phyloP scores from a whole-genome alignment of 805 yeast species.

The Starmera caribaea region DNA sequence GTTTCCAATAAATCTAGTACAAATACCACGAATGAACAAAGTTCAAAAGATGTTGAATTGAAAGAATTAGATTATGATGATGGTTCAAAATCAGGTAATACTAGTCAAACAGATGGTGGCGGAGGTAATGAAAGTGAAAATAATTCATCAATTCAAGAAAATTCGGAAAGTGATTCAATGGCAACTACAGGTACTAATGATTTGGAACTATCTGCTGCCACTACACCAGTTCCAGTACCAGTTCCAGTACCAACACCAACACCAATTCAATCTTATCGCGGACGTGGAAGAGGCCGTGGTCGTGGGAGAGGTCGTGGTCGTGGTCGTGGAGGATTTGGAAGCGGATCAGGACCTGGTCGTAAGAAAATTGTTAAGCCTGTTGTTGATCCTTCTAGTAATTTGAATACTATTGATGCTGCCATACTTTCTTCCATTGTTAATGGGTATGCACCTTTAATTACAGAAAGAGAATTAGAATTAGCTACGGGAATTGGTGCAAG shows the following conservation, averaged over 20 bases:
- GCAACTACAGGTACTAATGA: not conserved
- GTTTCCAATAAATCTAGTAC: not conserved
- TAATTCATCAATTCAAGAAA: not conserved
- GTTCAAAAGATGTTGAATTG: not conserved
- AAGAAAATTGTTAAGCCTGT: no score
- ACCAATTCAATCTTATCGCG: not conserved
- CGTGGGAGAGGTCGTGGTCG: not conserved
- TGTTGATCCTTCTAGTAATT: no score
- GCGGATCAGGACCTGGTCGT: no score
- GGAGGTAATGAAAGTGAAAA: not conserved
- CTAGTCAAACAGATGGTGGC: not conserved
- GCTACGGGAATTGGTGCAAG: conserved; percentile 18
- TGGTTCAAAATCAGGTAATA: not conserved
- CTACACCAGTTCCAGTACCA: no score
- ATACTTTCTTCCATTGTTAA: conserved; percentile 14
- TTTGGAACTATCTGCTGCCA: no score
- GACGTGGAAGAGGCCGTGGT: not conserved
- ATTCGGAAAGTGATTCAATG: conserved; percentile 12
- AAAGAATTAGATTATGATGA: not conserved
- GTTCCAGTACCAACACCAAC: not conserved
- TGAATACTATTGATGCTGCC: not conserved
- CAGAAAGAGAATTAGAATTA: conserved; percentile 22
- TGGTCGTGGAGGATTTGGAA: not conserved
- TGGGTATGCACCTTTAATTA: conserved; percentile 21
- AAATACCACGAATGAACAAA: not conserved